Conservation (phyloP, 352 stramenopile genomes). For the Lagenidium sp. region DNA sequence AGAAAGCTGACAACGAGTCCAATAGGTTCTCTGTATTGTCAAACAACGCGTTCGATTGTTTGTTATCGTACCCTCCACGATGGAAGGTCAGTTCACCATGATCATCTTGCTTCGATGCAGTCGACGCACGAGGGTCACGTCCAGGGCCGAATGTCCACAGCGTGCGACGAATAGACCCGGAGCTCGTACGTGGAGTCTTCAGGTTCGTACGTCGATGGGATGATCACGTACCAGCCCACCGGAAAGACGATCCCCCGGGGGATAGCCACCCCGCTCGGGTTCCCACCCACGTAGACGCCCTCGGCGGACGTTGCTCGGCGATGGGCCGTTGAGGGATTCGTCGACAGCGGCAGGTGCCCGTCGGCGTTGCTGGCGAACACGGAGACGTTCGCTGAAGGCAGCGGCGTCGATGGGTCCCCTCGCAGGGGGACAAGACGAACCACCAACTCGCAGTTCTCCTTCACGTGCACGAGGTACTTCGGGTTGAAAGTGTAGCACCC, state of each 20-base stretch:
- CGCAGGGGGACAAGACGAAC: conserved; percentile 33
- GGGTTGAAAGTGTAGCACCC: conserved; percentile 81
- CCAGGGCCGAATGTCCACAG: conserved; percentile 27
- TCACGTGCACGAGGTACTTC: conserved; percentile 56
- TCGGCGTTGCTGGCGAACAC: conserved; percentile 54
- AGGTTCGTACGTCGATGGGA: conserved; percentile 75
- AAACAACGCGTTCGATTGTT: too few species aligned
- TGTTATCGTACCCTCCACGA: too few species aligned
- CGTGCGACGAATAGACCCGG: conserved; percentile 35
- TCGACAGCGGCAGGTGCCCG: conserved; percentile 48
- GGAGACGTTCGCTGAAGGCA: conserved; percentile 62
- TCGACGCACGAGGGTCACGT: too few species aligned
- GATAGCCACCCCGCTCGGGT: conserved; percentile 42
- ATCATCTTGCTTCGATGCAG: too few species aligned
- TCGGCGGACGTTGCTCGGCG: conserved; percentile 37
- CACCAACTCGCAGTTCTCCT: conserved; percentile 40
- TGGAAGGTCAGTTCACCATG: too few species aligned
- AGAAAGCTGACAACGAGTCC: too few species aligned
- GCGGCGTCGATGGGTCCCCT: conserved; percentile 2
- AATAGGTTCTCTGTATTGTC: too few species aligned
- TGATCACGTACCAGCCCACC: conserved; percentile 53
- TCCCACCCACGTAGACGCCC: conserved; percentile 46
- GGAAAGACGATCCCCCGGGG: conserved; percentile 20
- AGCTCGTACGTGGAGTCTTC: conserved; percentile 46
- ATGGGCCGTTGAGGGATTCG: conserved; percentile 44